Conservation (phyloP, 140 eudicot species). For the Senecio squalidus region DNA sequence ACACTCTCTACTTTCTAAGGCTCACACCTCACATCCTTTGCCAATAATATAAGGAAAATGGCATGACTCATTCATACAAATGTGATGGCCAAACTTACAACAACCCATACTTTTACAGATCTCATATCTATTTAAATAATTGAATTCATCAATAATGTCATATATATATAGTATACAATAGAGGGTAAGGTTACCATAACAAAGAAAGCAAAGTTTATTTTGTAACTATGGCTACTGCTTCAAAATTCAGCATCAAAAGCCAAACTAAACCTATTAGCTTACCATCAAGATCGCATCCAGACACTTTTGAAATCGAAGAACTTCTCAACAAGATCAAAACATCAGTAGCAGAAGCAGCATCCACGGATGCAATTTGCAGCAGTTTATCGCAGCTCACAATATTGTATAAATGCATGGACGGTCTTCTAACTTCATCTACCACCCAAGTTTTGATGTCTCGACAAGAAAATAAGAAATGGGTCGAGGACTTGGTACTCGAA, state of each 20-base stretch:
- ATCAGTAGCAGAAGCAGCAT: constrained; percentile 13
- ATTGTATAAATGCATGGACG: constrained; percentile 29
- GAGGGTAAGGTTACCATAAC: not conserved
- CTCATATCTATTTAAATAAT: too few species aligned
- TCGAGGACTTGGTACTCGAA: constrained; percentile 30
- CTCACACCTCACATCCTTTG: not conserved
- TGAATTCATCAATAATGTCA: not conserved
- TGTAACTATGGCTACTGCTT: constrained; percentile 22
- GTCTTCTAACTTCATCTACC: constrained; percentile 29
- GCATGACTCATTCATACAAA: constrained; percentile 1
- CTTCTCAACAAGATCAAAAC: constrained; percentile 26
- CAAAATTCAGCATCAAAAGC: constrained; percentile 14
- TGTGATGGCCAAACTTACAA: constrained; percentile 25
- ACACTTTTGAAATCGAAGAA: constrained; percentile 25
- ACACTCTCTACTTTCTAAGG: not conserved
- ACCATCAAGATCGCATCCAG: constrained; percentile 32
- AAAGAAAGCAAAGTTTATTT: not conserved
- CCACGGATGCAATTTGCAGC: constrained; percentile 21
- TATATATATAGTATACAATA: not conserved
- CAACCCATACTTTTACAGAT: constrained; percentile 12
- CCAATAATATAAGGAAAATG: not conserved
- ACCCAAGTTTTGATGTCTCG: constrained; percentile 31
- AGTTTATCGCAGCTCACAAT: constrained; percentile 21
- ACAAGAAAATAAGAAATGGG: constrained; percentile 26
- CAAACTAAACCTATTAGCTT: constrained; percentile 35